Evolutionary conservation across 169 alveolate genomes (phyloP), one percentile per base, ranked within the genome.

Genomic region (Fabrea salina): DNA sequence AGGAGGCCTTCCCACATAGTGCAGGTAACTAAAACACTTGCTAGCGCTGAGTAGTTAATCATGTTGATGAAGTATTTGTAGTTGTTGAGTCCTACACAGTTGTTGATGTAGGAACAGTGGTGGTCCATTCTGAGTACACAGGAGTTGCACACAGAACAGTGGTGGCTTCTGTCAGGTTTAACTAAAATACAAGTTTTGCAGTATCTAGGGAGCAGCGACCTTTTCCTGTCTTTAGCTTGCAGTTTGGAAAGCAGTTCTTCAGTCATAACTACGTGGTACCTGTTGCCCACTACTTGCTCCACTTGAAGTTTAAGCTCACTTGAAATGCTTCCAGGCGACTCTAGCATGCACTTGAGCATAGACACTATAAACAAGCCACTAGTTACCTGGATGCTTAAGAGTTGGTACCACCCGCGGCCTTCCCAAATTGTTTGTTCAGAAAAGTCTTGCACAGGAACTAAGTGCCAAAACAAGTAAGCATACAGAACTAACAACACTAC

Each of bases 121-220:
- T 95, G 98, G 68, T 95, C 98, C 83, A 90, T 92, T 41, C 90
- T 85, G 35, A 92, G 85, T 5, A 94, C 94, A 82, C 98, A 95
- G 53, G 87, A 88, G 84, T 95, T 92, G 76, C 98, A 95, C 35
- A 94, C 93, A 35, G 89, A 90, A 82, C 98, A 95, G 75, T 95
- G 98, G 40, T 87, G 88, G 70, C 90, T 72, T 44, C 82, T 70
- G 25, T 75, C 84, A 35, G 99, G 99, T 82, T 97, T 97, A 97
- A 99, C 97, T 7, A 96, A 98, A 89, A 97, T 96, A 85, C 99
- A 98, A 78, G 95, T 96, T 66, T 96, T 88, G 87, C 99, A 97
- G 82, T 97, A 97, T 58, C 99, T 79, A 40, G 78, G 78, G 66
- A 68, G 44, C 13, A 43, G 25, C 1, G 57, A 43, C 41, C 67